These are phyloP conservation scores for Saturnispora sekii DNA, from an alignment of 805 yeast species.

Conservation along the genomic window DNA sequence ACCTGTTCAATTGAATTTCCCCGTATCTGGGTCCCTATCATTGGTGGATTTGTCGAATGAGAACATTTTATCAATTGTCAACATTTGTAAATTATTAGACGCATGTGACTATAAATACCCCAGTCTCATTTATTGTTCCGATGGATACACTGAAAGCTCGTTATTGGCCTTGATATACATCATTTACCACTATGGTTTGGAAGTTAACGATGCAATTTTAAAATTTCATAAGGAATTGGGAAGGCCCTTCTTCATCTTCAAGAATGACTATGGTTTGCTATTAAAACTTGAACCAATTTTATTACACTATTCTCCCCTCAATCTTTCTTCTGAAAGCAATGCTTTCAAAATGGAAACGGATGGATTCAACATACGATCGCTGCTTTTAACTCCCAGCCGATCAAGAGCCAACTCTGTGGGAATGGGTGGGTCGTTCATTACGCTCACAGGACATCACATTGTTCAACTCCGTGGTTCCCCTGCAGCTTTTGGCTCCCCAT, in stretches of 20 bases:
- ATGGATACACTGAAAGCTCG: slow-evolving; percentile 89
- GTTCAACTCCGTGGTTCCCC: slow-evolving; percentile 21
- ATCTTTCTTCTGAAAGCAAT: not conserved
- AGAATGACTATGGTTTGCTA: slow-evolving; percentile 59
- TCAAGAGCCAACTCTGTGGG: not conserved
- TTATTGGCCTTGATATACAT: slow-evolving; percentile 61
- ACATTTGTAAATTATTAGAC: slow-evolving; percentile 59
- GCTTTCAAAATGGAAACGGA: slow-evolving; percentile 17
- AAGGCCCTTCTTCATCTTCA: slow-evolving; percentile 79
- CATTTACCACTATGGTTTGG: slow-evolving; percentile 55
- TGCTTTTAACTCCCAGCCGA: slow-evolving; percentile 18
- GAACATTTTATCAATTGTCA: slow-evolving; percentile 54
- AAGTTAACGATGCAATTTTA: slow-evolving; percentile 56
- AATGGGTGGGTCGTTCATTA: slow-evolving; percentile 15
- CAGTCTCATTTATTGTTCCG: slow-evolving; percentile 65
- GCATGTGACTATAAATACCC: slow-evolving; percentile 29
- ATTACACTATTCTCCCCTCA: slow-evolving; percentile 47
- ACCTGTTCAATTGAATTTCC: slow-evolving; percentile 45
- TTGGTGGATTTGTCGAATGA: slow-evolving; percentile 59
- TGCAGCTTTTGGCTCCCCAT: not conserved
- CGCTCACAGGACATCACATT: slow-evolving; percentile 24
- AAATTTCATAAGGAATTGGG: slow-evolving; percentile 52
- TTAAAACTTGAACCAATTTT: slow-evolving; percentile 56
- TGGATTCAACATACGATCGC: slow-evolving; percentile 13
- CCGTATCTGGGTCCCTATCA: slow-evolving; percentile 78